Evolutionary conservation across 2,329 filamentous ascomycete species (phyloP), one percentile per base, ranked within the genome.

Genomic region (Pseudogymnoascus sp.): DNA sequence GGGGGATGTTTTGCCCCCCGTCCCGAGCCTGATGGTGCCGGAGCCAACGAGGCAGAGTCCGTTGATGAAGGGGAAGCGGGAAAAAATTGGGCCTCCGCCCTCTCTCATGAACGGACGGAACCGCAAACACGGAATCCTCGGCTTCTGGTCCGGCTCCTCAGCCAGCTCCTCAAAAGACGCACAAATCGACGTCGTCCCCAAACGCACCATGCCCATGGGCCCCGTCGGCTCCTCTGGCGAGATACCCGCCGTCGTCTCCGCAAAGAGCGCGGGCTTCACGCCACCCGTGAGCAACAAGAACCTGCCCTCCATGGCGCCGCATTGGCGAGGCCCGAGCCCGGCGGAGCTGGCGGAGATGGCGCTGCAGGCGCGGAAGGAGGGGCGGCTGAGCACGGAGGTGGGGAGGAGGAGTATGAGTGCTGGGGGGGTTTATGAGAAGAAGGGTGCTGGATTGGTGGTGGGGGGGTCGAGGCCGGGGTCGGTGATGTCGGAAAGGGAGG

Each of bases 301-400:
- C 8, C 11, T 36, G 4, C 53, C 53, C 1, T 59, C 53, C 10
- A 59, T 59, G 53, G 53, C 53, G 53, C 53, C 53, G 53, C 26
- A 59, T 4, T 59, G 53, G 53, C 17, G 13, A 7, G 53, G 53
- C 8, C 53, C 53, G 1, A 59, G 53, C 15, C 53, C 74, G 26
- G 28, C 40, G 17, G 68, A 71, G 65, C 67, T 73, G 26, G 44
- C 63, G 13, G 57, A 60, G 17, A 21, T 64, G 11, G 53, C 26
- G 26, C 11, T 59, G 26, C 1, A 21, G n/a, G 53, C 53, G 26
- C 3, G 33, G 19, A 33, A 31, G 53, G 53, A 36, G 26, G 53
- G 53, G 50, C 33, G 53, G 42, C 3, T 6, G 26, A 57, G 31
- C 5, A 15, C 4, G 2, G 50, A 31, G 53, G 53, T 15, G 26